phyloP scores from a whole-genome alignment of 2,329 filamentous ascomycete genomes.

The Apiospora aurea region DNA sequence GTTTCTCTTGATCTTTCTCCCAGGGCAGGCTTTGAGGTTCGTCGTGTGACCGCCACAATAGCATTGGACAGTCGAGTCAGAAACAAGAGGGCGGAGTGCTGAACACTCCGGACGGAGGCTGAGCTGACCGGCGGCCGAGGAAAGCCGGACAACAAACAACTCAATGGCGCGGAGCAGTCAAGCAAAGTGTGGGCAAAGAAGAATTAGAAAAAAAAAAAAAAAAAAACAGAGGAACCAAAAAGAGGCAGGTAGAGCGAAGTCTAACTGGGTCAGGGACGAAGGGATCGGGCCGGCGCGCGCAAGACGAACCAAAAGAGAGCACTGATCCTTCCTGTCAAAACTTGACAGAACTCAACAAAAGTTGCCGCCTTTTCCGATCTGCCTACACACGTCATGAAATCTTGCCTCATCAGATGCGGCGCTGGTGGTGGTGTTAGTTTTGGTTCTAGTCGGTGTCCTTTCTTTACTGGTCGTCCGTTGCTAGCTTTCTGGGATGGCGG shows the following conservation, averaged over 20 bases:
- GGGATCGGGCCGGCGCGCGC: background rate
- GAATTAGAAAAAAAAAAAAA: too few relatives aligned
- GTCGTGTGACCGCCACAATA: slow-evolving; percentile 1
- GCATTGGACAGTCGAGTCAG: background rate
- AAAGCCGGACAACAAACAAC: background rate
- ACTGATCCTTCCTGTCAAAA: background rate
- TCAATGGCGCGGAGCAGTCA: background rate
- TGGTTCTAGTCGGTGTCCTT: background rate
- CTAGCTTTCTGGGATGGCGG: background rate
- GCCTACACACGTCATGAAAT: background rate
- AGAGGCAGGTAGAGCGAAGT: background rate
- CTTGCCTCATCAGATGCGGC: background rate
- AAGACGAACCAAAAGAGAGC: background rate
- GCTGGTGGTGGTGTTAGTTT: background rate
- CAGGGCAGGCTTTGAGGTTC: background rate
- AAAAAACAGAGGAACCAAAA: too few relatives aligned
- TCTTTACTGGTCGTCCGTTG: background rate
- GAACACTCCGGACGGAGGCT: background rate
- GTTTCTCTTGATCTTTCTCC: background rate
- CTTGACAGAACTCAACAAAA: slow-evolving; percentile 12
- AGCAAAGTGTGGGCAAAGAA: background rate
- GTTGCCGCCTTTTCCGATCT: background rate
- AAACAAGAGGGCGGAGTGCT: background rate
- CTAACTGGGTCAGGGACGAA: background rate
- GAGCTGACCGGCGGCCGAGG: background rate